A percentile compares a stretch with the other conserved stretches of the same genome.
Conservation (phyloP, 352 stramenopile genomes). For the Pythium periplocum region DNA sequence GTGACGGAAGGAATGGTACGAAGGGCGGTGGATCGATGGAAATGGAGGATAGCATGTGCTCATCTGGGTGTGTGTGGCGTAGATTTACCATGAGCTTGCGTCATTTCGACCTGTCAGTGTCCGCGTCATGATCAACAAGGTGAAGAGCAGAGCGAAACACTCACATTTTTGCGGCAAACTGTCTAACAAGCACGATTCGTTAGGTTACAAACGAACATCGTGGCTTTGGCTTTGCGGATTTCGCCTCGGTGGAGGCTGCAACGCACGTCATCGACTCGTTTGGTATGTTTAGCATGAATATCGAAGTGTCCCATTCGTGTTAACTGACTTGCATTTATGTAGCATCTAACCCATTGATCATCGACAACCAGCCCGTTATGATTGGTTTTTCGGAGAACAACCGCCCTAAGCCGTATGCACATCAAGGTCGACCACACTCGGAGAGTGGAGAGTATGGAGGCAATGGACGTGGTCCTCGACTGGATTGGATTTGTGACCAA, state of each 20-base stretch:
- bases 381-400: slow-evolving; percentile 15
- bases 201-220: slow-evolving; percentile 55
- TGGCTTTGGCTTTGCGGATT: slow-evolving; percentile 80
- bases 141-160: slow-evolving; percentile 6
- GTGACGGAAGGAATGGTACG: slow-evolving; percentile 68
- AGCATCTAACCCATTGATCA: slow-evolving; percentile 48
- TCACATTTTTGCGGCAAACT: no score
- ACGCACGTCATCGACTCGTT: slow-evolving; percentile 50
- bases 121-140: slow-evolving; percentile 67
- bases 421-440: background rate
- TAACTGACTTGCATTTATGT: background rate
- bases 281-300: slow-evolving; percentile 21
- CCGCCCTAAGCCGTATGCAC: slow-evolving; percentile 6
- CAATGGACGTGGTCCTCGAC: slow-evolving; percentile 10
- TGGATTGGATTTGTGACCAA: slow-evolving; percentile 72
- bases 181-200: no score
- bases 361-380: slow-evolving; percentile 37
- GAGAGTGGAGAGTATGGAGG: no score
- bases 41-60: background rate
- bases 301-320: no score
- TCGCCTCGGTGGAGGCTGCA: slow-evolving; percentile 49
- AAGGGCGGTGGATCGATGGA: background rate
- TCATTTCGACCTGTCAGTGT: slow-evolving; percentile 43
- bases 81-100: slow-evolving; percentile 56
- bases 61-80: slow-evolving; percentile 16